Evolutionary conservation across 495 filamentous ascomycete species (phyloP).

Genomic region (Pseudevernia furfuracea): DNA sequence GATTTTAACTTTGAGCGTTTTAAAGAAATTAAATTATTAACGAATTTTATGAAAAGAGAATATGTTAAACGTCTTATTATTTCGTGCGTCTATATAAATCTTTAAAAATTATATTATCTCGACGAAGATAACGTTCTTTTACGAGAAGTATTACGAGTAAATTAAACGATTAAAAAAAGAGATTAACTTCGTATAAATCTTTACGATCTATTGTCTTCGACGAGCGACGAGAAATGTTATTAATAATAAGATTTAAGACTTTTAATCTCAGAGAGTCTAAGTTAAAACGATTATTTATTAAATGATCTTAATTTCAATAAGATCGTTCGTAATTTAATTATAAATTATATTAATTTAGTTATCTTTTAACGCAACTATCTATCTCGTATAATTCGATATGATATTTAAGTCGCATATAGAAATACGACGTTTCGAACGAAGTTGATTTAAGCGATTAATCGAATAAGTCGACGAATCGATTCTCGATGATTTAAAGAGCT

Average conservation of each 20-base stretch:
- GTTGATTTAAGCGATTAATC: conserved; percentile 18
- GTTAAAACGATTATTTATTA: background rate
- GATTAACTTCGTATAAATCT: conserved; percentile 18
- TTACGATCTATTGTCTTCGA: conserved; percentile 23
- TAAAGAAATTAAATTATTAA: conserved; percentile 6
- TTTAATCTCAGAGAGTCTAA: background rate
- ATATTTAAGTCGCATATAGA: conserved; percentile 19
- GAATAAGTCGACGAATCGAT: conserved; percentile 16
- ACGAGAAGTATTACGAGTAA: conserved; percentile 8
- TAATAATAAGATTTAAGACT: conserved; percentile 13
- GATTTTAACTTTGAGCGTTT: background rate
- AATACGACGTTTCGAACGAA: conserved; percentile 8
- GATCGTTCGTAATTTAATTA: conserved; percentile 17
- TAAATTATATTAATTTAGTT: conserved; percentile 17
- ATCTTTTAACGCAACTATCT: conserved; percentile 25
- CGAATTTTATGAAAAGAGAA: conserved; percentile 15
- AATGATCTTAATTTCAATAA: conserved; percentile 21
- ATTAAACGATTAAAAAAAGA: conserved; percentile 11
- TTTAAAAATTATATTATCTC: background rate
- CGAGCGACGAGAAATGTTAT: conserved; percentile 20
- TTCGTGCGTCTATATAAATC: background rate
- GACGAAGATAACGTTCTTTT: background rate
- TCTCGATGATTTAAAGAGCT: conserved; percentile 13
- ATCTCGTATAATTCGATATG: conserved; percentile 20
- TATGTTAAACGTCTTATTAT: conserved; percentile 17